These are phyloP conservation scores for Aeschynomene evenia DNA, from an alignment of 306 rosid species.

Conservation along the genomic window DNA sequence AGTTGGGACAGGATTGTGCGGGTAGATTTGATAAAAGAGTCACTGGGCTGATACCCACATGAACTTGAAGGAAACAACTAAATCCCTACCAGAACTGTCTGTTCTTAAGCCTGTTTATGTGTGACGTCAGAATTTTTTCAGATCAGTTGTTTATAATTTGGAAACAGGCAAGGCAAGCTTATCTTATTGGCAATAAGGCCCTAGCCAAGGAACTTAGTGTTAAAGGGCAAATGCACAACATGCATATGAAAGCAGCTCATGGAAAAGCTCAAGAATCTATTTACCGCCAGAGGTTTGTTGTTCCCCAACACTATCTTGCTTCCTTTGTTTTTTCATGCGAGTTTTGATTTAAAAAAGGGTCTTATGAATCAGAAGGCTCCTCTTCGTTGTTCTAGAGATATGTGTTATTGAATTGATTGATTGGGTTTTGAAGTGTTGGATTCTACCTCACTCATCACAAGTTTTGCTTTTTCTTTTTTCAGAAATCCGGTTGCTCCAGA, in stretches of 20 bases:
- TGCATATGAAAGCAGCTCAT: slow-evolving; percentile 88
- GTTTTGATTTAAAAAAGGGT: not conserved
- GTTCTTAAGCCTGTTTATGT: slow-evolving; percentile 1
- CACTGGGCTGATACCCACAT: slow-evolving; percentile 17
- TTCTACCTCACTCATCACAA: not conserved
- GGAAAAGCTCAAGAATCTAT: slow-evolving; percentile 88
- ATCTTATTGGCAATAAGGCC: slow-evolving; percentile 75
- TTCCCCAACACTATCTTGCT: slow-evolving; percentile 18
- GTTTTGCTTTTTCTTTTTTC: too few species aligned
- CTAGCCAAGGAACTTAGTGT: slow-evolving; percentile 76
- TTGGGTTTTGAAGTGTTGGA: not conserved
- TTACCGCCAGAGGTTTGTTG: slow-evolving; percentile 78
- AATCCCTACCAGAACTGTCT: slow-evolving; percentile 13
- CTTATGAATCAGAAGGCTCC: not conserved
- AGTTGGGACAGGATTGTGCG: not conserved
- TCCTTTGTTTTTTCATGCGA: not conserved
- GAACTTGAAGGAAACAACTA: not conserved
- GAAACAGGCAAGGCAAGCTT: slow-evolving; percentile 84
- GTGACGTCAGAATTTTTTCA: slow-evolving; percentile 7
- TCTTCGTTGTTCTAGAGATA: not conserved
- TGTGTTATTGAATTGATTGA: too few species aligned
- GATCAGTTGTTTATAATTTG: slow-evolving; percentile 19
- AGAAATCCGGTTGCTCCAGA: slow-evolving; percentile 70
- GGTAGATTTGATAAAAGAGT: not conserved
- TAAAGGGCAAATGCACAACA: slow-evolving; percentile 77